Evolutionary conservation across 352 stramenopile species (phyloP).

Genomic region (Pythium volutum): DNA sequence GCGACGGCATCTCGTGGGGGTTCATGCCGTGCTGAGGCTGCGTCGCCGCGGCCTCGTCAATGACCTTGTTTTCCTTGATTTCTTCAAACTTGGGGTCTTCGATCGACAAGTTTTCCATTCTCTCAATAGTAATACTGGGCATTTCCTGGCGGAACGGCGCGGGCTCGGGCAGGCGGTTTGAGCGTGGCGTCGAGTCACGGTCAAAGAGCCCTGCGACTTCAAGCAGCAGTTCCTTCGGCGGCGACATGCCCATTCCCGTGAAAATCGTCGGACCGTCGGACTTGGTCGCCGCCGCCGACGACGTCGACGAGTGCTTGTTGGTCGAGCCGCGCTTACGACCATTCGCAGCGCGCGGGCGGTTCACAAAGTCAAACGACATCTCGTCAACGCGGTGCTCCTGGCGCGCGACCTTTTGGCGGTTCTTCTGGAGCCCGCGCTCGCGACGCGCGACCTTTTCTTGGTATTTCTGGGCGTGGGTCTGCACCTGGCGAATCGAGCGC

Average conservation of each 20-base stretch:
- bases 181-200: slow-evolving; percentile 8
- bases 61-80: slow-evolving; percentile 14
- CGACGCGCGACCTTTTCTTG: slow-evolving; percentile 19
- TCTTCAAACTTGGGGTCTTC: slow-evolving; percentile 12
- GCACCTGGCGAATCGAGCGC: slow-evolving; percentile 14
- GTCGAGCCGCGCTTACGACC: slow-evolving; percentile 5
- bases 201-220: slow-evolving; percentile 8
- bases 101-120: slow-evolving; percentile 15
- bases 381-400: slow-evolving; percentile 16
- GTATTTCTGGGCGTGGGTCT: slow-evolving; percentile 21
- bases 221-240: slow-evolving; percentile 6
- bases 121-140: slow-evolving; percentile 11
- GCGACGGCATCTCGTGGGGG: neutral
- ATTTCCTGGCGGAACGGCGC: slow-evolving; percentile 10
- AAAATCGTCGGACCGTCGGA: slow-evolving; percentile 8
- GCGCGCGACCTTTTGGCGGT: slow-evolving; percentile 1
- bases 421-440: slow-evolving; percentile 13
- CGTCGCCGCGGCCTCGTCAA: neutral
- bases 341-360: slow-evolving; percentile 6
- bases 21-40: neutral
- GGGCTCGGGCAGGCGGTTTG: neutral
- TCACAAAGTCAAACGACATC: slow-evolving; percentile 11
- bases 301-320: neutral
- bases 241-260: slow-evolving; percentile 13
- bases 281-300: neutral